These are phyloP conservation scores for Monascus ruber DNA, from an alignment of 2,329 filamentous ascomycete species.

Conservation along the genomic window DNA sequence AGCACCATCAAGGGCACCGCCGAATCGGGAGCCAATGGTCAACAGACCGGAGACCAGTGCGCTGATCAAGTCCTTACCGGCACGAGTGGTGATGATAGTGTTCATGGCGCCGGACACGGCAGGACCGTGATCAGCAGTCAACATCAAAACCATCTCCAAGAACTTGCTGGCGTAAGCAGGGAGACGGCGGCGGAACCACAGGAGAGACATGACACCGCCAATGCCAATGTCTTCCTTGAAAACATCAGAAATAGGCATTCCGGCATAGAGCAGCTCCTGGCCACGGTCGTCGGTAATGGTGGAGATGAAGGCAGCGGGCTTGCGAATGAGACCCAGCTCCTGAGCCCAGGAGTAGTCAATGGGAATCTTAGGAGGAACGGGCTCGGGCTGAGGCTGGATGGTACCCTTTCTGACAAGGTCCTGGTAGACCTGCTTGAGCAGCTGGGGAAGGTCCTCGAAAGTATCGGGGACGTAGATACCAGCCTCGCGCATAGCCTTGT, in stretches of 20 bases:
- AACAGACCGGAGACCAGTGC: conserved; percentile 91
- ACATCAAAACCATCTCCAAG: conserved; percentile 99
- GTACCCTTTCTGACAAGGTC: conserved; percentile 74
- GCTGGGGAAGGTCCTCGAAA: conserved; percentile 82
- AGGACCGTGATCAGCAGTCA: conserved; percentile 97
- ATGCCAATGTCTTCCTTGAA: conserved; percentile 99
- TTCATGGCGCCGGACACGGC: conserved; percentile 99
- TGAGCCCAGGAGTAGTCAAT: conserved; percentile 99
- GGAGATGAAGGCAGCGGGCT: conserved; percentile 98
- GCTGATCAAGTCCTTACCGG: conserved; percentile 95
- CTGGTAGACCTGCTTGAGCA: conserved; percentile 74
- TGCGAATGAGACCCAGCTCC: conserved; percentile 97
- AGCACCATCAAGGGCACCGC: conserved; percentile 94
- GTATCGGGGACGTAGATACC: conserved; percentile 91
- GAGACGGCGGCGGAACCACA: conserved; percentile 98
- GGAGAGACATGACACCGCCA: conserved; percentile 97
- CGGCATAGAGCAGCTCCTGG: conserved; percentile 95
- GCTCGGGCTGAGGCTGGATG: conserved; percentile 78
- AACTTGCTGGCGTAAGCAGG: conserved; percentile 96
- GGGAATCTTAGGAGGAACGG: conserved; percentile 93
- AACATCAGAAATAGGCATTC: conserved; percentile 99
- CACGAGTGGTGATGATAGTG: conserved; percentile 99
- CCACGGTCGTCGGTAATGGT: conserved; percentile 99
- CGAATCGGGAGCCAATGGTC: conserved; percentile 95
- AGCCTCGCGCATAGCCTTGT: conserved; percentile 90